Evolutionary conservation across 805 yeast species (phyloP), one percentile per base, ranked within the genome.

Genomic region (Wickerhamiella allomyrinae): DNA sequence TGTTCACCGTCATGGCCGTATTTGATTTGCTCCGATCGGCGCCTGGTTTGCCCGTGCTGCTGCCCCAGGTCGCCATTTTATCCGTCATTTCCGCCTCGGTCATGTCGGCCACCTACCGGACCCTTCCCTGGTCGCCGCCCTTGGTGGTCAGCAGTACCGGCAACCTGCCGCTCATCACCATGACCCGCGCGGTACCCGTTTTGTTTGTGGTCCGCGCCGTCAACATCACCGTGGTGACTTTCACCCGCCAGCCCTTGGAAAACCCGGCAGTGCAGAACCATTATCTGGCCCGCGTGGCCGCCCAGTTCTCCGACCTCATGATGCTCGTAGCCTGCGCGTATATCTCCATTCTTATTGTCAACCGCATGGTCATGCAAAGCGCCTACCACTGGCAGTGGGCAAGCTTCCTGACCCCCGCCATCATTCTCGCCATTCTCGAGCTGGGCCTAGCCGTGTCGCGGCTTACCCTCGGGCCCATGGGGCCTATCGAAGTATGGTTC

Each of bases 361-460:
- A 50, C 45, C 36, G 39, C 27, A 20, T 34, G 25, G 41, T 50
- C 19, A 45, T 46, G 48, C 24, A 29, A 21, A 45, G 46, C 15
- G 34, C 39, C 31, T 40, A 44, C 34, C 41, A 27, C 33, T 52
- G 57, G 56, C 54, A 53, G 37, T 53, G 57, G 57, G 47, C 46
- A 15, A 23, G 45, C 15, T 9, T 48, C 20, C 35, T 46, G 11
- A 25, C 38, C 11, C 46, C 49, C 9, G 41, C 43, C 21, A 19
- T 39, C 19, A 41, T 41, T 14, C 35, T 51, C 7, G 31, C 39
- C 15, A 20, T 40, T 11, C 33, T 35, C 14, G 46, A 40, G 24
- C 25, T 40, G 3, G 22, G 39, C n/a, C 33, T 21, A n/a, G 27
- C 20, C 13, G 37, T 34, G 15, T 34, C 36, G 23, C 20, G 17